Percentiles rank a stretch among this genome's conserved stretches.
These are phyloP conservation scores for Blumeria hordei DNA, from an alignment of 2,329 filamentous ascomycete species.

Conservation along the genomic window DNA sequence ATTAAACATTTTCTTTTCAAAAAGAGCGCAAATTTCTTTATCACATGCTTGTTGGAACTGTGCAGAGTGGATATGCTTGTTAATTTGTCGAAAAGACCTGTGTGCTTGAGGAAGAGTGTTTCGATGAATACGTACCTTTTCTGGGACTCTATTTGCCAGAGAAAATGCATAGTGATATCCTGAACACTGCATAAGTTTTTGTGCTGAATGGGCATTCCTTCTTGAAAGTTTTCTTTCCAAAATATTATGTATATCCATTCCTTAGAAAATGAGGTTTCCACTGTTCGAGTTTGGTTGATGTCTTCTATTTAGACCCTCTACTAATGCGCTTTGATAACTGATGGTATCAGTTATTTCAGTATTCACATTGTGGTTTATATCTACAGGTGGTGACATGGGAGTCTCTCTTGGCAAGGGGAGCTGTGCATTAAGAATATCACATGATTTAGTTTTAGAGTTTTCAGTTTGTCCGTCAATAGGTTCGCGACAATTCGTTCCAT, in stretches of 20 bases:
- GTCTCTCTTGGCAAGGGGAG: background rate
- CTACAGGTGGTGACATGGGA: background rate
- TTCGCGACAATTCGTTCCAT: no score
- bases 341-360: background rate
- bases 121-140: background rate
- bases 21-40: background rate
- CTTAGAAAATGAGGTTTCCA: background rate
- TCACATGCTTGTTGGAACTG: background rate
- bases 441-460: no score
- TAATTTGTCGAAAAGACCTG: background rate
- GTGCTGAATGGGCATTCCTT: background rate
- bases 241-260: background rate
- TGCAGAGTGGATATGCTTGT: background rate
- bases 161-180: background rate
- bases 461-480: no score
- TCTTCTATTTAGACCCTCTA: no score
- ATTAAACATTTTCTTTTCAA: background rate
- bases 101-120: background rate
- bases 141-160: background rate
- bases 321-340: background rate
- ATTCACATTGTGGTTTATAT: background rate
- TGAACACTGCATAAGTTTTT: background rate
- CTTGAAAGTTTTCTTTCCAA: background rate
- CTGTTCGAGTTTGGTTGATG: no score
- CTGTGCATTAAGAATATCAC: background rate